These are phyloP conservation scores for Dalbergia cochinchinensis DNA, from an alignment of 306 rosid genomes.

Conservation along the genomic window DNA sequence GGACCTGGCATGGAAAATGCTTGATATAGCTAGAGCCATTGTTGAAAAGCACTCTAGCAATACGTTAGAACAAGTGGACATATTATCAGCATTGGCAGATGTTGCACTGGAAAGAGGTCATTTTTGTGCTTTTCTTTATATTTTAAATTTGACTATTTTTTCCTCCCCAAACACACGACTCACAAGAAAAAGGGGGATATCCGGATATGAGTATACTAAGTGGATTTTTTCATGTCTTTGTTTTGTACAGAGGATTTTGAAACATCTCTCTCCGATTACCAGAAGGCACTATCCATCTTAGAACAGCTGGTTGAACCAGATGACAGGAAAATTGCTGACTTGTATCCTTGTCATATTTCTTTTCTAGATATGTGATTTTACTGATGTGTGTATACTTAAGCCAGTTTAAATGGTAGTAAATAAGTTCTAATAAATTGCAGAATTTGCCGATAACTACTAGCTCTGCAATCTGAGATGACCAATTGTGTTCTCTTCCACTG, in stretches of 20 bases:
- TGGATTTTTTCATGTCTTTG: constrained; percentile 40
- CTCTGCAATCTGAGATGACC: constrained; percentile 19
- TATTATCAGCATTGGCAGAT: constrained; percentile 89
- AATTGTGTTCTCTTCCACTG: constrained; percentile 19
- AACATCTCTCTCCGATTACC: constrained; percentile 86
- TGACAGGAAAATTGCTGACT: constrained; percentile 81
- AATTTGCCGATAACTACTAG: constrained; percentile 18
- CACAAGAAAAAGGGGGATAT: background rate
- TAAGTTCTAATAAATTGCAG: constrained; percentile 33
- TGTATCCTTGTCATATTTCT: constrained; percentile 76
- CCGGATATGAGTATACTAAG: constrained; percentile 31
- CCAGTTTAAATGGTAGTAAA: constrained; percentile 18
- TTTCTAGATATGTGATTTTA: constrained; percentile 33
- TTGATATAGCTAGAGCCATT: constrained; percentile 96
- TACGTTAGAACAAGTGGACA: constrained; percentile 92
- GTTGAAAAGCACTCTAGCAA: constrained; percentile 77
- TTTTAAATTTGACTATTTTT: constrained; percentile 7
- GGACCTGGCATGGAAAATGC: constrained; percentile 99
- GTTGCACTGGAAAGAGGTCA: constrained; percentile 95
- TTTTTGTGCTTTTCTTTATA: constrained; percentile 20
- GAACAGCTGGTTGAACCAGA: constrained; percentile 89
- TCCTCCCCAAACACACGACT: background rate
- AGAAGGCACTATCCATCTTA: constrained; percentile 81
- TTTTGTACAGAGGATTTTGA: constrained; percentile 88
- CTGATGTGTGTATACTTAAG: constrained; percentile 25